Conservation (phyloP, 192 early-diverging fungal species). For the Thoreauomyces humboldtii region DNA sequence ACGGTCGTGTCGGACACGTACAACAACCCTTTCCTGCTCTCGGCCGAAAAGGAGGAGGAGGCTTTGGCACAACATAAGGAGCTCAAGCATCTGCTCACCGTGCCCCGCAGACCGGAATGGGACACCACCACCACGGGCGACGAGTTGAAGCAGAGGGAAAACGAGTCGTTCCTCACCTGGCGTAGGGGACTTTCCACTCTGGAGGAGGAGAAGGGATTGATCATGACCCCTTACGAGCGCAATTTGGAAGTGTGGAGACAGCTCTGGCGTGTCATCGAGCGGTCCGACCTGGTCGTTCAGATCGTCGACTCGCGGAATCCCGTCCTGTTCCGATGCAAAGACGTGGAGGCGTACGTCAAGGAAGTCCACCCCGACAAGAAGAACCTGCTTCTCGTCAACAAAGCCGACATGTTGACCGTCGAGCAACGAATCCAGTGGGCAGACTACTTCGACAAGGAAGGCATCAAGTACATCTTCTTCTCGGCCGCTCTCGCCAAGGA, state of each 20-base stretch:
- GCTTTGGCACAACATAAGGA: conserved; percentile 74
- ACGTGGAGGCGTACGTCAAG: conserved; percentile 87
- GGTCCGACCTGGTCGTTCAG: conserved; percentile 93
- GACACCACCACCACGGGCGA: conserved; percentile 75
- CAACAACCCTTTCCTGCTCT: conserved; percentile 81
- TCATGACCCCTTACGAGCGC: conserved; percentile 97
- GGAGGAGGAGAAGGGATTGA: conserved; percentile 87
- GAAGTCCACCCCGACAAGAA: conserved; percentile 85
- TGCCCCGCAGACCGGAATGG: conserved; percentile 88
- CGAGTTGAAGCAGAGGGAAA: conserved; percentile 77
- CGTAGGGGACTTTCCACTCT: conserved; percentile 71
- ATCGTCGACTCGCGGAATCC: conserved; percentile 99
- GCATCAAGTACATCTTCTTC: conserved; percentile 89
- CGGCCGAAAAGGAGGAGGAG: conserved; percentile 73
- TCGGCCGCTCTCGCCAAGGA: conserved; percentile 84
- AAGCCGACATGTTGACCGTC: conserved; percentile 94
- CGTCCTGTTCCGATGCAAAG: conserved; percentile 81
- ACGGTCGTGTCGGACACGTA: conserved; percentile 69
- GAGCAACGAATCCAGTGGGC: conserved; percentile 84
- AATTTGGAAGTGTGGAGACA: conserved; percentile 99
- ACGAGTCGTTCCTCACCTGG: conserved; percentile 90
- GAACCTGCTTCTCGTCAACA: conserved; percentile 93
- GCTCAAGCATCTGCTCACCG: conserved; percentile 70
- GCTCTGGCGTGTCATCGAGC: conserved; percentile 97
- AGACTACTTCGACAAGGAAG: conserved; percentile 78